phyloP scores from a whole-genome alignment of 805 yeast species.

The Metschnikowia peoriensis region DNA sequence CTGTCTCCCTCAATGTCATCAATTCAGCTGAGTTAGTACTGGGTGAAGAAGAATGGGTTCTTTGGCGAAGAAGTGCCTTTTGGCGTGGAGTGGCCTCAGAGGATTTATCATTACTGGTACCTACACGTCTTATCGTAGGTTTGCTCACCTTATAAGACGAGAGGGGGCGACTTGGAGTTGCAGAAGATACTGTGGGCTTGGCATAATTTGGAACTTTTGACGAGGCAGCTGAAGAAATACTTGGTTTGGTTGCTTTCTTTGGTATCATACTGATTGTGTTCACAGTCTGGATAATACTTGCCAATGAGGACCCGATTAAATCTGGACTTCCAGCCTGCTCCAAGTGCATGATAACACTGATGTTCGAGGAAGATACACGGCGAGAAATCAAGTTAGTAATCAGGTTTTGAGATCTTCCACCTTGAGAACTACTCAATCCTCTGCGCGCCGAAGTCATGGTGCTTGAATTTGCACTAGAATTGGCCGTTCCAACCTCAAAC shows the following conservation, averaged over 20 bases:
- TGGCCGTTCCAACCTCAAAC: conserved; percentile 16
- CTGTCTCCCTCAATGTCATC: neutral
- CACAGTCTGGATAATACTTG: conserved; percentile 25
- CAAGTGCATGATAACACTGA: conserved; percentile 27
- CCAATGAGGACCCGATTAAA: conserved; percentile 27
- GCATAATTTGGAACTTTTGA: conserved; percentile 28
- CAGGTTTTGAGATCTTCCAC: conserved; percentile 25
- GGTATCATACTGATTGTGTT: conserved; percentile 13
- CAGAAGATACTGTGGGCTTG: conserved; percentile 30
- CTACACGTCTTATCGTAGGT: neutral
- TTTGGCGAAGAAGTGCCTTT: neutral
- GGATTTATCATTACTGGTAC: neutral
- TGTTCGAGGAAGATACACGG: conserved; percentile 8
- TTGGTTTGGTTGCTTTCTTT: neutral
- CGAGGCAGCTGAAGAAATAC: neutral
- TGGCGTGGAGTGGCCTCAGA: neutral
- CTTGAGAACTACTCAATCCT: conserved; percentile 12
- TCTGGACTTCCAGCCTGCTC: conserved; percentile 26
- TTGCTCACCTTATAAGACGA: neutral
- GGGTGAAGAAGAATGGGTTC: neutral
- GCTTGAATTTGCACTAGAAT: conserved; percentile 27
- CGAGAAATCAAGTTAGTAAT: conserved; percentile 29
- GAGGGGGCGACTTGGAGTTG: conserved; percentile 10
- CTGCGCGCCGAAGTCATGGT: conserved; percentile 29
- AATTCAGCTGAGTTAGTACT: neutral